Evolutionary conservation across 768 basidiomycete genomes (phyloP).

Genomic region (Termitomyces sp.): DNA sequence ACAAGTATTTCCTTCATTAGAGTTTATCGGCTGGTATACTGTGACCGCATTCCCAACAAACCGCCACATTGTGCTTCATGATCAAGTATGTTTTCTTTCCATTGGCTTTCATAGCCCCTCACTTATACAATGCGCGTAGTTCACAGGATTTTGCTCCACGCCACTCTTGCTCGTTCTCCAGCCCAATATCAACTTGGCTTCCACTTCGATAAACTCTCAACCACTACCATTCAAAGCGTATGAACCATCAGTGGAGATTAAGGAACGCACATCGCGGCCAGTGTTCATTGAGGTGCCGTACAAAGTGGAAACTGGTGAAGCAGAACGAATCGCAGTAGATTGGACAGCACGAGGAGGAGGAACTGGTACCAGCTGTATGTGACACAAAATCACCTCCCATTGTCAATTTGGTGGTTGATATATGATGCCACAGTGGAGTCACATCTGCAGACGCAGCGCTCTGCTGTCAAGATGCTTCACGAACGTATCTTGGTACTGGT

Average conservation of each 20-base stretch:
- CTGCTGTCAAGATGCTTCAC: constrained; percentile 95
- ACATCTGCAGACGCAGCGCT: constrained; percentile 86
- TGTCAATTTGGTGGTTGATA: constrained; percentile 1
- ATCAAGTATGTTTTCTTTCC: constrained; percentile 53
- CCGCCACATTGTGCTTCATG: constrained; percentile 80
- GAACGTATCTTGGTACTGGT: constrained; percentile 85
- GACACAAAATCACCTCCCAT: not conserved
- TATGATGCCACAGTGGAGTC: constrained; percentile 67
- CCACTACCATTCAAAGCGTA: constrained; percentile 91
- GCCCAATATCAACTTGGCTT: constrained; percentile 12
- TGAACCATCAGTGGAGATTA: constrained; percentile 85
- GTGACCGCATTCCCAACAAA: constrained; percentile 71
- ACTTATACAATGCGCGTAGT: constrained; percentile 40
- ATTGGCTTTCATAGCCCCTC: not conserved
- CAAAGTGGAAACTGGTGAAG: constrained; percentile 95
- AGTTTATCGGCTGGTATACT: constrained; percentile 98
- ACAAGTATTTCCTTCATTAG: constrained; percentile 96
- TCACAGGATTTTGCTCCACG: constrained; percentile 80
- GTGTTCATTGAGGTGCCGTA: constrained; percentile 85
- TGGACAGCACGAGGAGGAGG: constrained; percentile 88
- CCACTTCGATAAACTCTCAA: constrained; percentile 47
- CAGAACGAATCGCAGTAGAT: constrained; percentile 97
- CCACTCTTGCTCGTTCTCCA: constrained; percentile 77
- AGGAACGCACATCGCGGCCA: constrained; percentile 70
- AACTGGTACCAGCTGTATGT: constrained; percentile 76